These are phyloP conservation scores for Ophidiomyces ophidiicola DNA, from an alignment of 2,329 filamentous ascomycete species.

Conservation along the genomic window DNA sequence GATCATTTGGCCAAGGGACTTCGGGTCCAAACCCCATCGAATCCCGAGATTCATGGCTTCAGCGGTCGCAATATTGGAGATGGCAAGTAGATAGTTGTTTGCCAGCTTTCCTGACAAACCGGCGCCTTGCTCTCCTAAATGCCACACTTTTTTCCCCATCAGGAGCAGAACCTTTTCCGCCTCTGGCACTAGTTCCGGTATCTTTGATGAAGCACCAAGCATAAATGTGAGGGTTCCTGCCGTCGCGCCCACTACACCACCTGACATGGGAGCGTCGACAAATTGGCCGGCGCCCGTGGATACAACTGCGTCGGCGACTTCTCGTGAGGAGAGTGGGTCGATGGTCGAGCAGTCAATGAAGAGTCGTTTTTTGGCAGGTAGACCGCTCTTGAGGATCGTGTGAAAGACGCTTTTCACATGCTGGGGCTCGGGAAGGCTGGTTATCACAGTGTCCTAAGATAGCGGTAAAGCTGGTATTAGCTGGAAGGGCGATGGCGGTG, in stretches of 20 bases:
- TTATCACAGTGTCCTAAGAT: constrained; percentile 67
- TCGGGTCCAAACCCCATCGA: constrained; percentile 50
- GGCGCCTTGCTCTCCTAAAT: constrained; percentile 72
- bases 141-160: constrained; percentile 79
- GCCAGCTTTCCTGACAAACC: constrained; percentile 87
- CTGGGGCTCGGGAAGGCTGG: constrained; percentile 74
- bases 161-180: constrained; percentile 57
- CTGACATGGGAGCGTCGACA: constrained; percentile 93
- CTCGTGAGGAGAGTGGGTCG: constrained; percentile 70
- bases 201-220: constrained; percentile 55
- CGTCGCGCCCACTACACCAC: constrained; percentile 79
- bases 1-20: constrained; percentile 68
- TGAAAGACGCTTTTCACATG: constrained; percentile 77
- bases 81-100: constrained; percentile 91
- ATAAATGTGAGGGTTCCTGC: constrained; percentile 91
- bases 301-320: constrained; percentile 59
- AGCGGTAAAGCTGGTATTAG: constrained; percentile 15
- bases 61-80: constrained; percentile 70
- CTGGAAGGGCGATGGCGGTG: too few relatives aligned
- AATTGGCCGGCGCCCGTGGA: constrained; percentile 60
- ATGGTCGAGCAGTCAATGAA: constrained; percentile 98
- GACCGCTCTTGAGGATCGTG: constrained; percentile 54
- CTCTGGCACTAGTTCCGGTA: constrained; percentile 45
- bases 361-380: constrained; percentile 52
- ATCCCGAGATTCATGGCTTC: constrained; percentile 57